Evolutionary conservation across 1,139 yeast species (phyloP).

Genomic region (Kluyveromyces sp.): DNA sequence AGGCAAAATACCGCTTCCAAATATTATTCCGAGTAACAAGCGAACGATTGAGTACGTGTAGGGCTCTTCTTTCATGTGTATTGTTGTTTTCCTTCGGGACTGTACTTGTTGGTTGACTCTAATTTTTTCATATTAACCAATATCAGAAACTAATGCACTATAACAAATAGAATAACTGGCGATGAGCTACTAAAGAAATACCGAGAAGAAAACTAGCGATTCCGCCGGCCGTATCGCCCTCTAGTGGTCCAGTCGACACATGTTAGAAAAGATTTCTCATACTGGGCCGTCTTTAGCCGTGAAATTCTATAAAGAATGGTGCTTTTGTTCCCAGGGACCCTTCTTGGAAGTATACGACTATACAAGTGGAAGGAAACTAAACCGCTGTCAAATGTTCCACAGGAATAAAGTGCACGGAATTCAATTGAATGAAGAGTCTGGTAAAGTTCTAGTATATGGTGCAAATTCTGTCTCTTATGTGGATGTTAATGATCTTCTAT

Average conservation of each 20-base stretch:
- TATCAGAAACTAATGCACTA: no score
- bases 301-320: constrained; percentile 35
- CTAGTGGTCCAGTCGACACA: not conserved
- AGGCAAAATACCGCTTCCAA: no score
- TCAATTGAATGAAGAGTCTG: constrained; percentile 30
- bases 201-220: no score
- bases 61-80: no score
- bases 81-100: no score
- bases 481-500: constrained; percentile 29
- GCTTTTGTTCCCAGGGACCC: constrained; percentile 77
- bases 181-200: no score
- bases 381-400: constrained; percentile 45
- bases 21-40: no score
- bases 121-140: no score
- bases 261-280: constrained; percentile 20
- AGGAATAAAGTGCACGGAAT: constrained; percentile 80
- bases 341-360: constrained; percentile 48
- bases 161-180: no score
- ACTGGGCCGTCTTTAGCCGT: constrained; percentile 72
- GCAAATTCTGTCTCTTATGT: constrained; percentile 56
- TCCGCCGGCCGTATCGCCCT: no score
- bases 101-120: no score
- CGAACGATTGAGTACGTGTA: no score
- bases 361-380: constrained; percentile 36
- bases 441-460: constrained; percentile 53